Conservation (phyloP, 73 alveolate genomes). For the Tetrahymena malaccensis region DNA sequence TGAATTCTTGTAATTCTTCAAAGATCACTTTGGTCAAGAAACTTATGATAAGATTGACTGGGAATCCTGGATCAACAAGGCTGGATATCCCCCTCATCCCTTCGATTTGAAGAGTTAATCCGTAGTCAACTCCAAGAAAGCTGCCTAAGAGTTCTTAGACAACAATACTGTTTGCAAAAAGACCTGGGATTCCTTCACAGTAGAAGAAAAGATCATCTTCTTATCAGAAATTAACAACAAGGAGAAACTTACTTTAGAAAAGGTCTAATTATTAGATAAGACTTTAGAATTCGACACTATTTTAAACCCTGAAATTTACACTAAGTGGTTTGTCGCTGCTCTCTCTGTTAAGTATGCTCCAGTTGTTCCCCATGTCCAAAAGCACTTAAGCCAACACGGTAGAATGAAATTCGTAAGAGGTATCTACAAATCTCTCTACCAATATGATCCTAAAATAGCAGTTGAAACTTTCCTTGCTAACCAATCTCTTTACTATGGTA, state of each 20-base stretch:
- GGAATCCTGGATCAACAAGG: conserved; percentile 70
- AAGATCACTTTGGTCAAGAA: not conserved
- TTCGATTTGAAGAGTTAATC: conserved; percentile 37
- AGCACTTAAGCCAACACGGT: not conserved
- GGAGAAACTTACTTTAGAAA: not conserved
- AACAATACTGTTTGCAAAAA: not conserved
- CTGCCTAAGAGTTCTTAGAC: not conserved
- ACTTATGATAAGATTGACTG: conserved; percentile 60
- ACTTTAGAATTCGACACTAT: not conserved
- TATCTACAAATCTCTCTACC: not conserved
- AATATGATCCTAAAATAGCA: not conserved
- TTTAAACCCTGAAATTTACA: not conserved
- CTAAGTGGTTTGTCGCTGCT: not conserved
- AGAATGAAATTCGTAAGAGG: not conserved
- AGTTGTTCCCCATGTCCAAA: not conserved
- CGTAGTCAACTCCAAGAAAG: not conserved
- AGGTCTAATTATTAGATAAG: not conserved
- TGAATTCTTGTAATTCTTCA: not conserved
- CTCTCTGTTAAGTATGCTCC: not conserved
- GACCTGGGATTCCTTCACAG: not conserved
- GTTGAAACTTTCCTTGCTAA: not conserved
- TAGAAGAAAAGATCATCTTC: not conserved
- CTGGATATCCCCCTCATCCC: conserved; percentile 65
- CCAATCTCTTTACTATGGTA: not conserved
- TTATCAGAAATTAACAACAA: not conserved